Conservation (phyloP, 2,329 filamentous ascomycete species). For the Colletotrichum zoysiae region DNA sequence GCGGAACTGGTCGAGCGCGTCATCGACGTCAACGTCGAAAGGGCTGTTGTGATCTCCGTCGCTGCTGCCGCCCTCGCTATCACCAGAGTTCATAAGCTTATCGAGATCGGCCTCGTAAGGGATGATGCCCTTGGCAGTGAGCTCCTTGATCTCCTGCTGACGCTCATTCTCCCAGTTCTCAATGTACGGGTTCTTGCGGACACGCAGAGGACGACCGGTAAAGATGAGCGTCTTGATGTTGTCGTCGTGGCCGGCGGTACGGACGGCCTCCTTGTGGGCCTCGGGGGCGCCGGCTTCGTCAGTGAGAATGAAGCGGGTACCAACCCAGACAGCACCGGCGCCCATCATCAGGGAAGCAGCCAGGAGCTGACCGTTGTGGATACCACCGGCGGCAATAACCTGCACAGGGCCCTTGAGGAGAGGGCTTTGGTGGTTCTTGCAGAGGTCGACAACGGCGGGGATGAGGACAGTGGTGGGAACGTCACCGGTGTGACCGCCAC, state of each 20-base stretch:
- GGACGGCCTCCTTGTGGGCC: conserved; percentile 94
- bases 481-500: conserved; percentile 95
- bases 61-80: conserved; percentile 70
- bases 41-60: conserved; percentile 71
- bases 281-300: conserved; percentile 95
- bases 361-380: conserved; percentile 91
- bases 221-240: conserved; percentile 98
- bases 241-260: conserved; percentile 92
- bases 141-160: conserved; percentile 88
- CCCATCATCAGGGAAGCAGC: conserved; percentile 94
- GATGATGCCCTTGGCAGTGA: conserved; percentile 89
- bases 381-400: conserved; percentile 92
- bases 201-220: conserved; percentile 93
- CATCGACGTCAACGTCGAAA: conserved; percentile 78
- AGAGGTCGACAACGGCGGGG: conserved; percentile 87
- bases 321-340: conserved; percentile 93
- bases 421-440: conserved; percentile 83
- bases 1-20: conserved; percentile 90
- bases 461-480: conserved; percentile 94
- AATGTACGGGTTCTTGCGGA: conserved; percentile 95
- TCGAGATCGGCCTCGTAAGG: conserved; percentile 96
- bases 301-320: conserved; percentile 92
- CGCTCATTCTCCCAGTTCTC: conserved; percentile 96
- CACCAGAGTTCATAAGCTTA: conserved; percentile 73
- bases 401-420: conserved; percentile 89